These are phyloP conservation scores for Catunica adiposa DNA, from an alignment of 2,329 filamentous ascomycete genomes.

Conservation along the genomic window DNA sequence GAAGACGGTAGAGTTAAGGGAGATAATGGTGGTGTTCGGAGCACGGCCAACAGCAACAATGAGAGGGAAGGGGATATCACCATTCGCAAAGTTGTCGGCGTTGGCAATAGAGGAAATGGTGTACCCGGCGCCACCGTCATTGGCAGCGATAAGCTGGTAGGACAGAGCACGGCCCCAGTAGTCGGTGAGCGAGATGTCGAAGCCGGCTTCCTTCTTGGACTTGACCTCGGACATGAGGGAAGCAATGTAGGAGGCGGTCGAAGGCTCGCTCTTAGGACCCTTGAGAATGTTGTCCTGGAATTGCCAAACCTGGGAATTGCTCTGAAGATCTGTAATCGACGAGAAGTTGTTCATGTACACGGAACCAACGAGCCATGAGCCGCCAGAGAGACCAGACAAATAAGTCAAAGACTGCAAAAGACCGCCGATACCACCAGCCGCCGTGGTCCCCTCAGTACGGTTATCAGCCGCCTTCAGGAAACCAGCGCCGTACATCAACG, in stretches of 20 bases:
- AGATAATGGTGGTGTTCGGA: conserved; percentile 28
- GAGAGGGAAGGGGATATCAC: conserved; percentile 31
- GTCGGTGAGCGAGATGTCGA: conserved; percentile 58
- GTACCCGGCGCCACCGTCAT: conserved; percentile 54
- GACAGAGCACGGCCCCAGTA: conserved; percentile 79
- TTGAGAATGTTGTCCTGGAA: conserved; percentile 27
- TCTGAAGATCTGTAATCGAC: conserved; percentile 35
- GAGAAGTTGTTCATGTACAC: conserved; percentile 75
- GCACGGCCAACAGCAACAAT: conserved; percentile 32
- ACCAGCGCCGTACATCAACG: conserved; percentile 71
- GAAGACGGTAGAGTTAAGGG: conserved; percentile 42
- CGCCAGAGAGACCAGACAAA: conserved; percentile 63
- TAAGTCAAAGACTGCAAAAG: conserved; percentile 71
- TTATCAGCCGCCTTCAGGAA: conserved; percentile 64
- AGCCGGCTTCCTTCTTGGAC: conserved; percentile 26
- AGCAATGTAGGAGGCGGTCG: conserved; percentile 21
- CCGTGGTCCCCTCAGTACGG: conserved; percentile 37
- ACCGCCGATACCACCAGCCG: conserved; percentile 55
- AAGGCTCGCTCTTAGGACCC: conserved; percentile 19
- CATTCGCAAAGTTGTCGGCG: conserved; percentile 27
- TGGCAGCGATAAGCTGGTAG: conserved; percentile 67
- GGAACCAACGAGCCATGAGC: conserved; percentile 71
- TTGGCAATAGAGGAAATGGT: conserved; percentile 59
- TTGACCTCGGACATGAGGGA: conserved; percentile 22
- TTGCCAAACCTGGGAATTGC: conserved; percentile 24